Evolutionary conservation across 257 asterid genomes (phyloP).

Genomic region (Lithospermum erythrorhizon): DNA sequence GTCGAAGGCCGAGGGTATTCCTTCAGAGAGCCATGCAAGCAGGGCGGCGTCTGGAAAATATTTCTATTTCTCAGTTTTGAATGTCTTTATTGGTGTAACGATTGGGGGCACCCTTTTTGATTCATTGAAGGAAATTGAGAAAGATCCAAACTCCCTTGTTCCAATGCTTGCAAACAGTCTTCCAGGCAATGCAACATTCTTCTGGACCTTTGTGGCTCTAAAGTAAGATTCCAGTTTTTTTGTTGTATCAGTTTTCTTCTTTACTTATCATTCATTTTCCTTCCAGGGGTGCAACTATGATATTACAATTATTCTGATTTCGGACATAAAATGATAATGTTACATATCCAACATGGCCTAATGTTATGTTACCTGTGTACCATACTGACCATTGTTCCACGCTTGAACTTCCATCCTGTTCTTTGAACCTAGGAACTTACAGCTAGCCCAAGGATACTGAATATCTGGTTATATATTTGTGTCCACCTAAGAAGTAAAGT

Average conservation of each 20-base stretch:
- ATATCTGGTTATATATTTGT: no score
- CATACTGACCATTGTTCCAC: no score
- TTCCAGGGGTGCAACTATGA: no score
- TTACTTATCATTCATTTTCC: no score
- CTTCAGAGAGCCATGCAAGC: slow-evolving; percentile 54
- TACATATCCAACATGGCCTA: no score
- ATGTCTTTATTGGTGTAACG: slow-evolving; percentile 88
- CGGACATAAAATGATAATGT: no score
- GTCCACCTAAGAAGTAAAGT: no score
- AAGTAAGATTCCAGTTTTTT: slow-evolving; percentile 40
- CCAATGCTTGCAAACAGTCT: slow-evolving; percentile 62
- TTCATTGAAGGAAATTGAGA: slow-evolving; percentile 37
- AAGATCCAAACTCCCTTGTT: slow-evolving; percentile 29
- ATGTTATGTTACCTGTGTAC: no score
- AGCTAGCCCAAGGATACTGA: no score
- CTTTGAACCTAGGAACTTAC: no score
- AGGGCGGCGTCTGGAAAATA: slow-evolving; percentile 95
- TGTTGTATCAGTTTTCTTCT: background rate
- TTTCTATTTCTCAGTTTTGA: slow-evolving; percentile 66
- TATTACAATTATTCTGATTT: no score
- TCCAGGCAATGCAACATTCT: slow-evolving; percentile 93
- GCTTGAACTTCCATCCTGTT: no score
- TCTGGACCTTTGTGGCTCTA: slow-evolving; percentile 85
- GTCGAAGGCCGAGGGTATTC: slow-evolving; percentile 83
- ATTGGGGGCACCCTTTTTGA: slow-evolving; percentile 54